Evolutionary conservation across 768 basidiomycete genomes (phyloP).

Genomic region (Phanerochaete sordida): DNA sequence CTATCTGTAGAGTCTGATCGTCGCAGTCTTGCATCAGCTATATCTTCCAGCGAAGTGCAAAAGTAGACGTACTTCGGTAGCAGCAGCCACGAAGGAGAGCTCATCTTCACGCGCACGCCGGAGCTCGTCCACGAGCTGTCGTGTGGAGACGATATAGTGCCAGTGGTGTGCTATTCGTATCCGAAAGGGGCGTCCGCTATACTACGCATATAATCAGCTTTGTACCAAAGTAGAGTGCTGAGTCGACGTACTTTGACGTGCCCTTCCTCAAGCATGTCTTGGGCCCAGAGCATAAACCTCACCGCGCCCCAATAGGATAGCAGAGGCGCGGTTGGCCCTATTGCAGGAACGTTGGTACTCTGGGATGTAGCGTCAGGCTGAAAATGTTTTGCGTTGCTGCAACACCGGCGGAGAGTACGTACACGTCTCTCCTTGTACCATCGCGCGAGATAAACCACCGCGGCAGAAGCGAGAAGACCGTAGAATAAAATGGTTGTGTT

Average conservation of each 20-base stretch:
- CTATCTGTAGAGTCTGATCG: neutral
- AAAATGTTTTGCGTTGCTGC: no score
- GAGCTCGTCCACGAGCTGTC: constrained; percentile 36
- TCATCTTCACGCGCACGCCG: constrained; percentile 33
- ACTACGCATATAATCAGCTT: no score
- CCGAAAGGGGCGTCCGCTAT: constrained; percentile 31
- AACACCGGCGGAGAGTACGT: no score
- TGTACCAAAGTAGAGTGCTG: no score
- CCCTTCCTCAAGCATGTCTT: constrained; percentile 14
- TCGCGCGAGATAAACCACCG: no score
- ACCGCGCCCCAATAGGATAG: neutral
- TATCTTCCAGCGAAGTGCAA: no score
- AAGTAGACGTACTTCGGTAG: constrained; percentile 26
- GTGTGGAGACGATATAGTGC: constrained; percentile 35
- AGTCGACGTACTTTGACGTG: constrained; percentile 15
- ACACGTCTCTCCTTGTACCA: no score
- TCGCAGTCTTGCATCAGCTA: no score
- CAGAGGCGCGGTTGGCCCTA: neutral
- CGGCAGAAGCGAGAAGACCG: no score
- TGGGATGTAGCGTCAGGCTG: no score
- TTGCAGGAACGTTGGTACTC: neutral
- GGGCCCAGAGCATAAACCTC: neutral
- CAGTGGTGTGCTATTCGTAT: constrained; percentile 50
- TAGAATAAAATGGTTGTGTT: no score
- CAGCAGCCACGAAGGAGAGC: constrained; percentile 31